Evolutionary conservation across 306 rosid genomes (phyloP).

Genomic region (Pyrus betulifolia): DNA sequence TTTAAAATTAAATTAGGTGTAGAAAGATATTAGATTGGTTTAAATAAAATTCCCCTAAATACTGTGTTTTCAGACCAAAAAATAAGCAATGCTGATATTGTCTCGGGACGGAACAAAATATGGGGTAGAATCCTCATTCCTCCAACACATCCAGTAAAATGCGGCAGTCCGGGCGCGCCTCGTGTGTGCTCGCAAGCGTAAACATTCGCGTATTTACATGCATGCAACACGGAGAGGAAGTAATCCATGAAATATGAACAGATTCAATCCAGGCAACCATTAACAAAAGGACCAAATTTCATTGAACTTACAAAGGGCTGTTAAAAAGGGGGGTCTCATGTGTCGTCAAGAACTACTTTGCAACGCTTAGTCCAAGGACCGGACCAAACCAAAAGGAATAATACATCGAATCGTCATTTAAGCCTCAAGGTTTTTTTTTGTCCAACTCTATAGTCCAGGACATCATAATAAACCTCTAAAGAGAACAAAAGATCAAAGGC

Average conservation of each 20-base stretch:
- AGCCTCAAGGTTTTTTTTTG: constrained; percentile 25
- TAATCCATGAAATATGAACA: background rate
- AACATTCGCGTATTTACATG: background rate
- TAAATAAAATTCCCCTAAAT: too few relatives aligned
- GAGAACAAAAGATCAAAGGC: constrained; percentile 21
- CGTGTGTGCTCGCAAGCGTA: background rate
- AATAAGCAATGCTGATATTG: background rate
- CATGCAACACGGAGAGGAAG: background rate
- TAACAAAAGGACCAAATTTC: background rate
- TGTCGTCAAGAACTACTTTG: background rate
- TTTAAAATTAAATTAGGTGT: too few relatives aligned
- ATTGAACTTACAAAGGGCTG: constrained; percentile 3
- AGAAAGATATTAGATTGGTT: too few relatives aligned
- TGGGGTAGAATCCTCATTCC: background rate
- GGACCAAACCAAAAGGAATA: constrained; percentile 8
- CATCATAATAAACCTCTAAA: constrained; percentile 11
- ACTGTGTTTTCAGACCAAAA: background rate
- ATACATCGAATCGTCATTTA: background rate
- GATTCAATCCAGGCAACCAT: background rate
- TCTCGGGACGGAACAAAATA: background rate
- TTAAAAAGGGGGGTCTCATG: background rate
- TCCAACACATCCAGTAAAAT: background rate
- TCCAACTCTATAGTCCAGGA: constrained; percentile 29
- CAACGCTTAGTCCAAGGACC: background rate
- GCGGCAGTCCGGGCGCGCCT: background rate